Percentiles rank a stretch among this genome's conserved stretches.
Conservation (phyloP, 2,329 filamentous ascomycete genomes). For the Aspergillus sclerotialis region DNA sequence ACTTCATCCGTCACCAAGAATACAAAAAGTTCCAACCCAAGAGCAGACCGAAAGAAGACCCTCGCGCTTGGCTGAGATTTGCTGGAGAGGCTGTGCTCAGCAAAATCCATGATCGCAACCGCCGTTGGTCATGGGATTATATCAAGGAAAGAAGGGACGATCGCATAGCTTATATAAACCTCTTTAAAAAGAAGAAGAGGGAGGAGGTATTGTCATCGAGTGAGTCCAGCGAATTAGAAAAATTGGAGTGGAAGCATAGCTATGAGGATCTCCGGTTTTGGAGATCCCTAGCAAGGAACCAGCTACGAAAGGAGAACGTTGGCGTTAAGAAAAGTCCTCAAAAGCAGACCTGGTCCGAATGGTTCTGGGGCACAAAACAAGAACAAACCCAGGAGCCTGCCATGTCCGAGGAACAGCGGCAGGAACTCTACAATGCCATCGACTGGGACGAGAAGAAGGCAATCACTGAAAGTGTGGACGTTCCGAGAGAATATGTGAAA, state of each 20-base stretch:
- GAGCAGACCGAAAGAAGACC: slow-evolving; percentile 76
- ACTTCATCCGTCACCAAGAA: slow-evolving; percentile 95
- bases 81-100: slow-evolving; percentile 80
- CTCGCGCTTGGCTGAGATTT: slow-evolving; percentile 85
- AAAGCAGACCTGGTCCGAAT: slow-evolving; percentile 82
- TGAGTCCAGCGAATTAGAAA: slow-evolving; percentile 66
- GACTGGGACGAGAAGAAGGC: slow-evolving; percentile 97
- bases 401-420: slow-evolving; percentile 91
- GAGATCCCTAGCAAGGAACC: slow-evolving; percentile 87
- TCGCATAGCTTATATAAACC: slow-evolving; percentile 75
- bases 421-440: slow-evolving; percentile 94
- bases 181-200: slow-evolving; percentile 92
- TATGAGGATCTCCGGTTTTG: slow-evolving; percentile 98
- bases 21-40: slow-evolving; percentile 91
- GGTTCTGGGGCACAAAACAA: slow-evolving; percentile 81
- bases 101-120: slow-evolving; percentile 92
- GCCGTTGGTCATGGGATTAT: slow-evolving; percentile 91
- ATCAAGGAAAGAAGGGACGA: slow-evolving; percentile 90
- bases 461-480: slow-evolving; percentile 77
- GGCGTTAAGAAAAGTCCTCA: slow-evolving; percentile 67
- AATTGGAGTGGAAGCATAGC: slow-evolving; percentile 75
- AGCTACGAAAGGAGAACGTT: slow-evolving; percentile 90
- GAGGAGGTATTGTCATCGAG: slow-evolving; percentile 60
- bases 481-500: slow-evolving; percentile 86
- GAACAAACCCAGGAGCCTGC: slow-evolving; percentile 69